phyloP scores from a whole-genome alignment of 257 asterid genomes.

The Dorcoceras hygrometricum region DNA sequence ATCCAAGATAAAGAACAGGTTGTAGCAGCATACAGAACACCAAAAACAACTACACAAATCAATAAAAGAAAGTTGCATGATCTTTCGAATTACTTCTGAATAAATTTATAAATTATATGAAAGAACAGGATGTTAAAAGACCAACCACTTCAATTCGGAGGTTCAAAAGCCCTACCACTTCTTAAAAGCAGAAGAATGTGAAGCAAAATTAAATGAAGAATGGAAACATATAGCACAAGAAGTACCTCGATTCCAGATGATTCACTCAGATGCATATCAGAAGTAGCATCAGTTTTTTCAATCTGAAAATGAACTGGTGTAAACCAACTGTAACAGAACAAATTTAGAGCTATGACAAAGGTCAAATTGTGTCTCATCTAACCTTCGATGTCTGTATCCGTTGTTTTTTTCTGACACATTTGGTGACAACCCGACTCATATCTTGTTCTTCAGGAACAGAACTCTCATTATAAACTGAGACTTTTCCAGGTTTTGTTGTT shows the following conservation, averaged over 20 bases:
- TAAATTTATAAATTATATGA: too few species aligned
- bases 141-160: too few species aligned
- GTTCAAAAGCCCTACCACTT: conserved; percentile 16
- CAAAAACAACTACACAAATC: conserved; percentile 13
- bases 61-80: conserved; percentile 5
- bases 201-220: background rate
- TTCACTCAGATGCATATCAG: background rate
- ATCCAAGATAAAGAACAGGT: background rate
- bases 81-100: too few species aligned
- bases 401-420: conserved; percentile 49
- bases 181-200: background rate
- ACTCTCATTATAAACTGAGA: conserved; percentile 36
- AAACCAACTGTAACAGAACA: background rate
- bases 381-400: conserved; percentile 54
- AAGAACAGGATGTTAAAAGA: too few species aligned
- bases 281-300: background rate
- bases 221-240: background rate
- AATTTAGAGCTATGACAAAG: background rate
- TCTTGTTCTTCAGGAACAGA: conserved; percentile 50
- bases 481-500: conserved; percentile 54
- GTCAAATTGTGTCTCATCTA: background rate
- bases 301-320: background rate
- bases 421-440: conserved; percentile 32
- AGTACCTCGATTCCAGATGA: background rate
- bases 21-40: conserved; percentile 17